Evolutionary conservation across 2,329 filamentous ascomycete species (phyloP).

Genomic region (Fusarium brachygibbosum): DNA sequence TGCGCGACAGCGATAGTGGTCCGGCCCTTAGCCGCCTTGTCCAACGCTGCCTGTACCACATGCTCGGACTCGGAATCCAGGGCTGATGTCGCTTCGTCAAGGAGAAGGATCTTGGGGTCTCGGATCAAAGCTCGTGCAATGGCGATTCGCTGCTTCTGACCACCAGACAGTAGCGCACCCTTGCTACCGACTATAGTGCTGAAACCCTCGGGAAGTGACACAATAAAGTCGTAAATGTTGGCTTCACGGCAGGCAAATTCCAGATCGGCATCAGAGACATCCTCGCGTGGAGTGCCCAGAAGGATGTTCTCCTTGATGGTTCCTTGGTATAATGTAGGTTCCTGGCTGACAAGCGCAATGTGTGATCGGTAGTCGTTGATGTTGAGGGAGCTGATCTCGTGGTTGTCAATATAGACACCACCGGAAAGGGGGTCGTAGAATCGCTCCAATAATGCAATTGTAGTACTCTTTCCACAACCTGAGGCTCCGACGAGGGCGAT

Average conservation of each 20-base stretch:
- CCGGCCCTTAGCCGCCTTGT: constrained; percentile 84
- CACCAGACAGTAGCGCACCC: constrained; percentile 86
- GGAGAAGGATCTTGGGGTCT: constrained; percentile 87
- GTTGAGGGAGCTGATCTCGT: constrained; percentile 84
- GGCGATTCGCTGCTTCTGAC: constrained; percentile 94
- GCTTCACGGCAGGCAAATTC: constrained; percentile 87
- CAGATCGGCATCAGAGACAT: constrained; percentile 79
- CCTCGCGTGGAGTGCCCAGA: constrained; percentile 76
- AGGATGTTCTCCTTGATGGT: constrained; percentile 92
- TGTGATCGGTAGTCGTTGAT: constrained; percentile 87
- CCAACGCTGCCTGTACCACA: constrained; percentile 83
- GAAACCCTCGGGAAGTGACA: constrained; percentile 87
- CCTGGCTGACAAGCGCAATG: constrained; percentile 91
- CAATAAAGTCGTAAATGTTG: constrained; percentile 93
- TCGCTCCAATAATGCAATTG: constrained; percentile 89
- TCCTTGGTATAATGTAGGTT: constrained; percentile 94
- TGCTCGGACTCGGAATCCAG: constrained; percentile 83
- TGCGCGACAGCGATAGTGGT: constrained; percentile 97
- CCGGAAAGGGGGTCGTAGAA: constrained; percentile 93
- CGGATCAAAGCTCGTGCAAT: constrained; percentile 92
- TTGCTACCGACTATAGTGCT: constrained; percentile 88
- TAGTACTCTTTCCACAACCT: constrained; percentile 94
- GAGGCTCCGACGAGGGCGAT: constrained; percentile 93
- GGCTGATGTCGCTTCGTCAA: constrained; percentile 85
- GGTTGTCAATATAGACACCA: constrained; percentile 83